Evolutionary conservation across 257 asterid genomes (phyloP).

Genomic region (Agastache rugosa): DNA sequence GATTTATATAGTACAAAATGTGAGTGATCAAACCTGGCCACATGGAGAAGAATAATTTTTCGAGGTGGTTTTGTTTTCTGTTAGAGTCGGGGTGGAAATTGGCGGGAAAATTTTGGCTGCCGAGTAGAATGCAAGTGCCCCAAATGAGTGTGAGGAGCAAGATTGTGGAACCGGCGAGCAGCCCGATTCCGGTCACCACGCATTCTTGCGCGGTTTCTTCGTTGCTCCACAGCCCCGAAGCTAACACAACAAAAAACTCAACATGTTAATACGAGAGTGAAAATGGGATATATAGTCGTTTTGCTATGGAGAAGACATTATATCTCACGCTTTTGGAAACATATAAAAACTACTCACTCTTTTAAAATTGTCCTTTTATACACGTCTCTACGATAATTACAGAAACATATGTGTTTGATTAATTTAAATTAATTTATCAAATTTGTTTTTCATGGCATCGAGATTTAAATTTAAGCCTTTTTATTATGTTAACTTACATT

Average conservation of each 20-base stretch:
- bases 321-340: not conserved
- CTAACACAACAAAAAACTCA: conserved; percentile 30
- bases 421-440: no score
- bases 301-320: no score
- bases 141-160: conserved; percentile 62
- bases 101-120: conserved; percentile 36
- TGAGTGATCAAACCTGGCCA: conserved; percentile 49
- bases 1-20: not conserved
- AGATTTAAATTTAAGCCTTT: no score
- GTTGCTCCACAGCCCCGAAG: conserved; percentile 65
- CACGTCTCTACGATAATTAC: no score
- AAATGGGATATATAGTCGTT: no score
- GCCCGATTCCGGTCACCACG: conserved; percentile 67
- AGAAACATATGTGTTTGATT: no score
- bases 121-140: conserved; percentile 68
- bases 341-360: not conserved
- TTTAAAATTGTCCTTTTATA: no score
- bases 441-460: no score
- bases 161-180: conserved; percentile 76
- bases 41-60: conserved; percentile 42
- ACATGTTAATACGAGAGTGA: not conserved
- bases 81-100: not conserved
- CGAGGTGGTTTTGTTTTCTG: conserved; percentile 36
- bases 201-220: conserved; percentile 60
- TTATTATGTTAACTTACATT: no score